These are phyloP conservation scores for Spathaspora sp. DNA, from an alignment of 805 yeast species.

Conservation along the genomic window DNA sequence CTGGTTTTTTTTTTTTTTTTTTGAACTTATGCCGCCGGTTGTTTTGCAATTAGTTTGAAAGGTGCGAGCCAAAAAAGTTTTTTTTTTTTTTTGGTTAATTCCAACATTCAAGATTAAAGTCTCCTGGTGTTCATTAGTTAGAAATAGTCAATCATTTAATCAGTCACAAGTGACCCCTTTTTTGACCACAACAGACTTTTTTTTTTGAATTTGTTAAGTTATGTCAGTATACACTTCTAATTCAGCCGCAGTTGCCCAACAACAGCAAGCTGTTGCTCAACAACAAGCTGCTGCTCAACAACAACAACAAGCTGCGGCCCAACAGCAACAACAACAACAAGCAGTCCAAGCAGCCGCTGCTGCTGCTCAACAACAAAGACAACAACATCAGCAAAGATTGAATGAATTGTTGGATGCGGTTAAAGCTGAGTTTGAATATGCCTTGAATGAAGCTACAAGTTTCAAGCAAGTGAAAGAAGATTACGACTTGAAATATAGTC, in stretches of 20 bases:
- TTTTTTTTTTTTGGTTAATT: too few relatives aligned
- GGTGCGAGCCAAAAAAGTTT: neutral
- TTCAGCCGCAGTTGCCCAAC: constrained; percentile 23
- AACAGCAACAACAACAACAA: constrained; percentile 23
- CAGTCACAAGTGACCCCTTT: neutral
- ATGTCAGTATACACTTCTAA: constrained; percentile 36
- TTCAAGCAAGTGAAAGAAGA: constrained; percentile 90
- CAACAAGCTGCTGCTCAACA: constrained; percentile 20
- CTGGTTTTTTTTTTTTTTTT: neutral
- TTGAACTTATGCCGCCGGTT: neutral
- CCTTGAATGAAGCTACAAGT: constrained; percentile 79
- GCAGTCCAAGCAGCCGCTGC: constrained; percentile 11
- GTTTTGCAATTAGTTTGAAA: neutral
- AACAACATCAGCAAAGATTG: constrained; percentile 45
- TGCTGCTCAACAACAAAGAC: constrained; percentile 23
- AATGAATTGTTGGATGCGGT: constrained; percentile 88
- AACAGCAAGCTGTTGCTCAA: constrained; percentile 5
- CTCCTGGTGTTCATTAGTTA: neutral
- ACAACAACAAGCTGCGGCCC: constrained; percentile 22
- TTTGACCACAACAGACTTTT: neutral
- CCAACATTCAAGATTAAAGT: neutral
- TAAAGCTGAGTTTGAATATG: constrained; percentile 84
- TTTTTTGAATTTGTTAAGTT: neutral
- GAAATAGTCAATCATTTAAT: neutral
- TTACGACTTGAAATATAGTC: constrained; percentile 82